Percentiles rank a stretch among this genome's conserved stretches.
phyloP scores from a whole-genome alignment of 768 basidiomycete species.

The Lactarius hatsudake region DNA sequence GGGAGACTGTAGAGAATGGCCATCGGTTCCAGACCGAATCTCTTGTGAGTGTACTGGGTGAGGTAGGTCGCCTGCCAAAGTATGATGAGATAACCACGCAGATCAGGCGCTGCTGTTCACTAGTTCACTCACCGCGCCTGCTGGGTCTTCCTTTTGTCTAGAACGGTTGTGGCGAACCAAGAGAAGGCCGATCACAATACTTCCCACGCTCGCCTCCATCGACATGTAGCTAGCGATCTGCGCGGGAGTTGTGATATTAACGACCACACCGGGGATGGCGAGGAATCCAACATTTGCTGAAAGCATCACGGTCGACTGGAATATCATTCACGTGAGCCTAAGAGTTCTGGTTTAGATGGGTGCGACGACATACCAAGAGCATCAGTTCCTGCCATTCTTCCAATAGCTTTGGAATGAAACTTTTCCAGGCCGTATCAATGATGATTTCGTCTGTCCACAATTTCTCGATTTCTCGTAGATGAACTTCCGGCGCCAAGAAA shows the following conservation, averaged over 20 bases:
- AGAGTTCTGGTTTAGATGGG: neutral
- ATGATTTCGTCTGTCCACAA: neutral
- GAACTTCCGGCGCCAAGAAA: neutral
- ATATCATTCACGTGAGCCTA: neutral
- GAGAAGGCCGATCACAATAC: conserved; percentile 45
- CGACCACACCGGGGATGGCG: conserved; percentile 30
- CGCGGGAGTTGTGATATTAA: neutral
- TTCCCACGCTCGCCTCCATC: conserved; percentile 44
- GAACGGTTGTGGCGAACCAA: conserved; percentile 43
- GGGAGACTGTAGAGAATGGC: conserved; percentile 54
- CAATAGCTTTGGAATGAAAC: neutral
- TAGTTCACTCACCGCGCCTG: neutral
- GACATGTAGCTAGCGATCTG: conserved; percentile 48
- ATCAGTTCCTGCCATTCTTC: neutral
- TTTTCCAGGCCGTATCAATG: neutral
- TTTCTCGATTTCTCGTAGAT: neutral
- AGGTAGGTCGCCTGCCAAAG: conserved; percentile 29
- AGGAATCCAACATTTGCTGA: conserved; percentile 36
- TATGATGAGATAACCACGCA: neutral
- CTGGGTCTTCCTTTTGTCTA: conserved; percentile 35
- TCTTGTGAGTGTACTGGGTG: neutral
- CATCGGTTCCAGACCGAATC: conserved; percentile 29
- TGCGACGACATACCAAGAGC: neutral
- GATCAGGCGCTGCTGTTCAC: neutral
- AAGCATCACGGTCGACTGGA: conserved; percentile 35